Evolutionary conservation across 1,139 yeast species (phyloP).

Genomic region (Saccharomyces hybrid): DNA sequence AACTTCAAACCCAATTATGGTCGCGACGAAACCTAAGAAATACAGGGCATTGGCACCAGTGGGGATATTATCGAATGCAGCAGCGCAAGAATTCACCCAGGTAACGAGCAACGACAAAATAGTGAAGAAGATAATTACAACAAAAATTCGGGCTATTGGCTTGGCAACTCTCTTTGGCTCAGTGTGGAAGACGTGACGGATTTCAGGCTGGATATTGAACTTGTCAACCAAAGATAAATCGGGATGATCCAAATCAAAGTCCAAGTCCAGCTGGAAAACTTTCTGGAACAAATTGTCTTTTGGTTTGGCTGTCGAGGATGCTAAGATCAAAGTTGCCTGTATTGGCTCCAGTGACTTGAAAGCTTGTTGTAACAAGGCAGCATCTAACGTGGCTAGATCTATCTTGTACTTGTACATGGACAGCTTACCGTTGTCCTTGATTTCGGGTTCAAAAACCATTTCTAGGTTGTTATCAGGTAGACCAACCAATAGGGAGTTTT

Average conservation of each 20-base stretch:
- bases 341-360: neutral
- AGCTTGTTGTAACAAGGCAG: neutral
- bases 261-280: conserved; percentile 12
- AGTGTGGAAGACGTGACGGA: conserved; percentile 56
- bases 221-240: conserved; percentile 1
- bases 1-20: conserved; percentile 54
- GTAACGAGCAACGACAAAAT: conserved; percentile 27
- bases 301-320: neutral
- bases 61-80: conserved; percentile 38
- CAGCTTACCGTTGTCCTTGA: conserved; percentile 7
- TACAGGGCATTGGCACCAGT: conserved; percentile 19
- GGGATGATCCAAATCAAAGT: conserved; percentile 1
- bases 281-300: conserved; percentile 8
- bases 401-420: neutral
- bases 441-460: conserved; percentile 10
- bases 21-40: conserved; percentile 41
- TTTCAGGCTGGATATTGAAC: conserved; percentile 42
- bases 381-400: neutral
- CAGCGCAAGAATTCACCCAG: conserved; percentile 44
- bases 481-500: conserved; percentile 21
- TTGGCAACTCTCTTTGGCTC: conserved; percentile 51
- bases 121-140: conserved; percentile 34
- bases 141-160: conserved; percentile 48
- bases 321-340: conserved; percentile 2
- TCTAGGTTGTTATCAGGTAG: conserved; percentile 18